Evolutionary conservation across 2,329 filamentous ascomycete genomes (phyloP).

Genomic region (Hymenoscyphus fructigenus): DNA sequence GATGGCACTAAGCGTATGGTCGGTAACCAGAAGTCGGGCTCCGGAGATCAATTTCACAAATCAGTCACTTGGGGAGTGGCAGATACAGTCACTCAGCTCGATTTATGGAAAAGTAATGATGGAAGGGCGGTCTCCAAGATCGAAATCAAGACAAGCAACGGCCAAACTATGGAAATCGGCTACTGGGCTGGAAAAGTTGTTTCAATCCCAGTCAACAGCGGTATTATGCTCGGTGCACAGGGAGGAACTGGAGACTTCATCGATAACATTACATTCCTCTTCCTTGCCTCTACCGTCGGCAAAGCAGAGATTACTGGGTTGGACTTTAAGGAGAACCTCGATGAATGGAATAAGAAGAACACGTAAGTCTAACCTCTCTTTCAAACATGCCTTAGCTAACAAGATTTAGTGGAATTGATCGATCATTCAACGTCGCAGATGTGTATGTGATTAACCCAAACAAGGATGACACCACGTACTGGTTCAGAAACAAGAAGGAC

Average conservation of each 20-base stretch:
- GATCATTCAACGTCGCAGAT: neutral
- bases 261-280: neutral
- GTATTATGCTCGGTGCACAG: slow-evolving; percentile 1
- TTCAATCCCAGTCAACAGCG: neutral
- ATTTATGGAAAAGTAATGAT: neutral
- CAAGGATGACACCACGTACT: neutral
- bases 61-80: neutral
- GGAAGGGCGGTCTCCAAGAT: neutral
- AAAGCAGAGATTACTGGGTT: slow-evolving; percentile 6
- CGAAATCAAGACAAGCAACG: slow-evolving; percentile 1
- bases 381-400: neutral
- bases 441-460: slow-evolving; percentile 8
- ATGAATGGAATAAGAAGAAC: slow-evolving; percentile 7
- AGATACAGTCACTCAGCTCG: slow-evolving; percentile 1
- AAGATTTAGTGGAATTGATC: neutral
- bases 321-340: slow-evolving; percentile 8
- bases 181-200: neutral
- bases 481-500: neutral
- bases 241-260: neutral
- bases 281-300: slow-evolving; percentile 1
- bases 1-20: slow-evolving; percentile 6
- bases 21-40: neutral
- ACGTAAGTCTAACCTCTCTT: neutral
- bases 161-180: neutral
- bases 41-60: neutral